Evolutionary conservation across 2,329 filamentous ascomycete genomes (phyloP).

Genomic region (Sporothrix pseudoabietina): DNA sequence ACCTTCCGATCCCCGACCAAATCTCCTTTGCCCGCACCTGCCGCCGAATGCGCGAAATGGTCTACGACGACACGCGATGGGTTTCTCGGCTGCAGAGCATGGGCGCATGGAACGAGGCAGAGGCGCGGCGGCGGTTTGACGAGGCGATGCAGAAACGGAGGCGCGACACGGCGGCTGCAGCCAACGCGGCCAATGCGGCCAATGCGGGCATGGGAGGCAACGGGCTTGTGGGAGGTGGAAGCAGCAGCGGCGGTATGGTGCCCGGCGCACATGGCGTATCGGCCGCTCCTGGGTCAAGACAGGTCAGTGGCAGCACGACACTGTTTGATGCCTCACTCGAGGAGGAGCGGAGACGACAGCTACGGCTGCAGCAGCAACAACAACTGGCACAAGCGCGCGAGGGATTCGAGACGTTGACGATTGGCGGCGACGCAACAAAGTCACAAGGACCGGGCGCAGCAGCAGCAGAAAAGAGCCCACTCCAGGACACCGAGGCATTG

Average conservation of each 20-base stretch:
- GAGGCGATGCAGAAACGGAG: constrained; percentile 64
- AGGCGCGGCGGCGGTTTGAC: constrained; percentile 80
- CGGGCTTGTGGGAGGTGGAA: constrained; percentile 33
- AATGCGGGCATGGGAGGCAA: constrained; percentile 34
- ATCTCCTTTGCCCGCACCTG: constrained; percentile 83
- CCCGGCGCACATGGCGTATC: constrained; percentile 17
- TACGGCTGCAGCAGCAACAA: constrained; percentile 31
- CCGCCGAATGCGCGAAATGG: constrained; percentile 91
- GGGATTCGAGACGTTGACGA: constrained; percentile 77
- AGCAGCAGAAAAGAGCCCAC: constrained; percentile 48
- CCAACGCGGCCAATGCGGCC: constrained; percentile 42
- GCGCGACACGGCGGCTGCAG: constrained; percentile 50
- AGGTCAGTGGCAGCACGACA: constrained; percentile 52
- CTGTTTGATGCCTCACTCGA: constrained; percentile 74
- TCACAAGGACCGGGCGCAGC: constrained; percentile 33
- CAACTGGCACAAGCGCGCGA: constrained; percentile 46
- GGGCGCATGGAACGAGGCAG: constrained; percentile 87
- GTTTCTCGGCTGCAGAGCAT: constrained; percentile 82
- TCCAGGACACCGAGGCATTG: constrained; percentile 63
- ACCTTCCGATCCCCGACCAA: constrained; percentile 82
- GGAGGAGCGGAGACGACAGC: constrained; percentile 53
- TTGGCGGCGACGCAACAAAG: constrained; percentile 44
- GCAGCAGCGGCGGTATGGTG: constrained; percentile 2
- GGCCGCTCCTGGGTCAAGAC: constrained; percentile 34
- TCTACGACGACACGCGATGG: constrained; percentile 97